These are phyloP conservation scores for Neurospora sublineolata DNA, from an alignment of 495 filamentous ascomycete species.

Conservation along the genomic window DNA sequence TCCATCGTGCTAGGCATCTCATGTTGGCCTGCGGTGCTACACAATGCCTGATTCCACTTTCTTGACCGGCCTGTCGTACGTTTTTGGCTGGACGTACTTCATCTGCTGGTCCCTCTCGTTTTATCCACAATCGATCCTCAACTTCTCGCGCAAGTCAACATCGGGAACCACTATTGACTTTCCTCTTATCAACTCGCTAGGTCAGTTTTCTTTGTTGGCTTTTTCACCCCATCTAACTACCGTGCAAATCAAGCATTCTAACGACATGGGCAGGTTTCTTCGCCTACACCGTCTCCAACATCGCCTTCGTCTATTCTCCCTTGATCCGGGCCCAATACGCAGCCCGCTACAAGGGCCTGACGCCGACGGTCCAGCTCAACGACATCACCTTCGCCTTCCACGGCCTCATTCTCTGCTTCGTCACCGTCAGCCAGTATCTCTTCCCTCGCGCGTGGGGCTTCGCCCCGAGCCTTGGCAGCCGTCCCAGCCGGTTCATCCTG, in stretches of 20 bases:
- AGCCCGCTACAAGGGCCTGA: conserved; percentile 55
- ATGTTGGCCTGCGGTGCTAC: neutral
- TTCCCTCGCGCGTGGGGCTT: conserved; percentile 65
- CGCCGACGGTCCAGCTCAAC: conserved; percentile 79
- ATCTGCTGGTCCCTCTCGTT: conserved; percentile 79
- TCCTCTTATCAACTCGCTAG: conserved; percentile 68
- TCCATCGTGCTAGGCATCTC: neutral
- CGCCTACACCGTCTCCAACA: conserved; percentile 58
- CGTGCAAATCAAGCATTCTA: neutral
- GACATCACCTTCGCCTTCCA: conserved; percentile 79
- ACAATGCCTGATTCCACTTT: neutral
- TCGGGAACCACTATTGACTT: conserved; percentile 79
- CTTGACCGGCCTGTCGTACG: conserved; percentile 31
- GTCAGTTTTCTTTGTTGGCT: conserved; percentile 25
- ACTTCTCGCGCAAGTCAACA: conserved; percentile 62
- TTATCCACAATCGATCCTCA: conserved; percentile 79
- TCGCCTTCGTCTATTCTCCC: conserved; percentile 64
- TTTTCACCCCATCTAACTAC: neutral
- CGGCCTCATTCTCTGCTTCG: conserved; percentile 53
- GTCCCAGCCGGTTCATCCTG: conserved; percentile 52
- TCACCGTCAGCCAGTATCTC: conserved; percentile 65
- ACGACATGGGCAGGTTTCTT: conserved; percentile 47
- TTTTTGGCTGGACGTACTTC: conserved; percentile 51
- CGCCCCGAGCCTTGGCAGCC: conserved; percentile 37
- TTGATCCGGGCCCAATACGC: conserved; percentile 74